phyloP scores from a whole-genome alignment of 2,329 filamentous ascomycete species.

The Helminthosporium solani region DNA sequence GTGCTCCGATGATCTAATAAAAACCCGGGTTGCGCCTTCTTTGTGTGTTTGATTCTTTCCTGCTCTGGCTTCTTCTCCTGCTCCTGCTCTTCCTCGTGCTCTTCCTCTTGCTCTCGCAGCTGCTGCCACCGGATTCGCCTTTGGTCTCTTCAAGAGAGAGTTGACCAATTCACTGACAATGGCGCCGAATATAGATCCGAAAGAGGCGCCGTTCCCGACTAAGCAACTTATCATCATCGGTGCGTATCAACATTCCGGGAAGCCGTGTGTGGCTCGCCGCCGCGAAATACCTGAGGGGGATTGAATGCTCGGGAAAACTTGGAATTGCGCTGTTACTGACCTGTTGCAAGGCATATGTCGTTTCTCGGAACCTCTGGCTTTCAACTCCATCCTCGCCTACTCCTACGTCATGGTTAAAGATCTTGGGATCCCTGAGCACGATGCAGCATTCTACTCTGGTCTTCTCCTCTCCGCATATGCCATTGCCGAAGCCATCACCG shows the following conservation, averaged over 20 bases:
- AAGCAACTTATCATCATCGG: constrained; percentile 50
- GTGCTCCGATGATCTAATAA: neutral
- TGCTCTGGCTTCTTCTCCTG: no score
- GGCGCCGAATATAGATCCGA: constrained; percentile 20
- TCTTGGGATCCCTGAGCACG: constrained; percentile 37
- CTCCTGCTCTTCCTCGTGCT: no score
- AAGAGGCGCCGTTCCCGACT: constrained; percentile 46
- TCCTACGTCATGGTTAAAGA: constrained; percentile 42
- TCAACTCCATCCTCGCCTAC: constrained; percentile 94
- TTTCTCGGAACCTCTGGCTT: constrained; percentile 86
- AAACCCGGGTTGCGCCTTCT: neutral
- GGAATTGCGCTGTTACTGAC: constrained; percentile 20
- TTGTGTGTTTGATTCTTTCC: neutral
- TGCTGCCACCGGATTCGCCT: no score
- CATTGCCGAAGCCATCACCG: constrained; percentile 80
- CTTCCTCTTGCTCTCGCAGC: no score
- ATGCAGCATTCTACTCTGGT: constrained; percentile 81
- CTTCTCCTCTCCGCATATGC: constrained; percentile 84
- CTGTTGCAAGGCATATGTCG: constrained; percentile 74
- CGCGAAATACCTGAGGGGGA: no score
- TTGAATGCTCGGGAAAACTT: neutral
- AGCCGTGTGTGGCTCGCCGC: no score
- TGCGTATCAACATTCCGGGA: constrained; percentile 27
- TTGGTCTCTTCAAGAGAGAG: no score
- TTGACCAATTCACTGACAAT: neutral